A percentile compares a stretch with the other conserved stretches of the same genome.
Evolutionary conservation across 306 rosid species (phyloP).

Genomic region (Vigna hirtella): DNA sequence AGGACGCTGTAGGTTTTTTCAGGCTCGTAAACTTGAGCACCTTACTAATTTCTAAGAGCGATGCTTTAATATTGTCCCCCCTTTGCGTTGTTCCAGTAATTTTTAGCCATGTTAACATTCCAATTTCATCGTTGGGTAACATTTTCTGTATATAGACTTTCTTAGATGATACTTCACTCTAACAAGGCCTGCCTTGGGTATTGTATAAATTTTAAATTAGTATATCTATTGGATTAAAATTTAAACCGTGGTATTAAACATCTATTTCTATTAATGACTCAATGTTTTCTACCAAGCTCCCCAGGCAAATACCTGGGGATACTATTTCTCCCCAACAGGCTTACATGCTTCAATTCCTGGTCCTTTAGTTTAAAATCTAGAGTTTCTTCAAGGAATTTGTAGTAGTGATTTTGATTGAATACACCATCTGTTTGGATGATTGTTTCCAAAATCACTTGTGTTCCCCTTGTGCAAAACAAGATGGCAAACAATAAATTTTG

Average conservation of each 20-base stretch:
- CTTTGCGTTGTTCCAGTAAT: slow-evolving; percentile 22
- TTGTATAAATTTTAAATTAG: slow-evolving; percentile 7
- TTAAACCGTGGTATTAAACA: neutral
- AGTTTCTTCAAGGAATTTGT: neutral
- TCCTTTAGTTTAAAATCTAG: neutral
- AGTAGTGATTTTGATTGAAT: slow-evolving; percentile 12
- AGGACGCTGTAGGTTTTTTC: slow-evolving; percentile 84
- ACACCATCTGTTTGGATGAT: neutral
- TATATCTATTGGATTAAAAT: slow-evolving; percentile 31
- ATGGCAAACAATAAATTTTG: neutral
- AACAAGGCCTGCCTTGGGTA: neutral
- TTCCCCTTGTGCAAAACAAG: neutral
- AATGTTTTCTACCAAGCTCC: neutral
- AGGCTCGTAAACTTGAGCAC: slow-evolving; percentile 84
- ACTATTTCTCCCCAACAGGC: neutral
- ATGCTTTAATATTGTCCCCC: slow-evolving; percentile 6
- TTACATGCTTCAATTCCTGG: neutral
- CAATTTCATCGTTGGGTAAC: slow-evolving; percentile 17
- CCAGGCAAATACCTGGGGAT: neutral
- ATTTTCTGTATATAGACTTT: slow-evolving; percentile 36
- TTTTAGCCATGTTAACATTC: slow-evolving; percentile 29
- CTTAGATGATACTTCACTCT: neutral
- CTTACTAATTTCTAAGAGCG: slow-evolving; percentile 58
- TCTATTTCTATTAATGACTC: neutral
- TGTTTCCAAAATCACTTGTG: neutral